Conservation (phyloP, 2,329 filamentous ascomycete genomes). For the Talaromyces amestolkiae region DNA sequence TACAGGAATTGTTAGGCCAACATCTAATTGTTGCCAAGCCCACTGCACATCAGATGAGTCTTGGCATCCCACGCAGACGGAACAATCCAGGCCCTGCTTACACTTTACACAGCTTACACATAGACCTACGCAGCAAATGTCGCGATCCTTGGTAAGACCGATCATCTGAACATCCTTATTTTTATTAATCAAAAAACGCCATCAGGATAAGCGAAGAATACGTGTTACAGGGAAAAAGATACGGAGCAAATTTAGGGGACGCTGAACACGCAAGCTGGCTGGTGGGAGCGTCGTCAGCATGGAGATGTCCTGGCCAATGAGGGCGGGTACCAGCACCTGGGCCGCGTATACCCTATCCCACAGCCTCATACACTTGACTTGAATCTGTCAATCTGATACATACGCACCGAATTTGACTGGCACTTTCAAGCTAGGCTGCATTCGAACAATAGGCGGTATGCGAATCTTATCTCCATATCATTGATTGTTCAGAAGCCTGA, state of each 20-base stretch:
- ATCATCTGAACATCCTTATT: neutral
- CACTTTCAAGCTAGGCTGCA: neutral
- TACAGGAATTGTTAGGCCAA: neutral
- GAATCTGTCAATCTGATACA: neutral
- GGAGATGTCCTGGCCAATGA: conserved; percentile 13
- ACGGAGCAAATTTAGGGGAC: neutral
- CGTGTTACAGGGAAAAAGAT: neutral
- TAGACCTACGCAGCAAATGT: neutral
- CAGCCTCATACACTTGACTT: neutral
- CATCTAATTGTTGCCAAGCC: neutral
- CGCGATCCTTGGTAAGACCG: neutral
- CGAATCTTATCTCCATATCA: neutral
- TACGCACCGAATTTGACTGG: neutral
- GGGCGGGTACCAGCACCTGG: neutral
- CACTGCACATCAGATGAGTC: neutral
- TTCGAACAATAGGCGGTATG: neutral
- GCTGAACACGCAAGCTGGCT: conserved; percentile 17
- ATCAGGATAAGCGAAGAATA: neutral
- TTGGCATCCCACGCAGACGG: neutral
- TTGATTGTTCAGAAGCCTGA: neutral
- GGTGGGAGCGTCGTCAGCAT: conserved; percentile 19
- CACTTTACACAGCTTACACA: neutral
- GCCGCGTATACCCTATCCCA: conserved; percentile 15
- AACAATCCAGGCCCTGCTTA: neutral
- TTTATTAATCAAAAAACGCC: neutral